Conservation (phyloP, 495 filamentous ascomycete species). For the Daldinia caldariorum region DNA sequence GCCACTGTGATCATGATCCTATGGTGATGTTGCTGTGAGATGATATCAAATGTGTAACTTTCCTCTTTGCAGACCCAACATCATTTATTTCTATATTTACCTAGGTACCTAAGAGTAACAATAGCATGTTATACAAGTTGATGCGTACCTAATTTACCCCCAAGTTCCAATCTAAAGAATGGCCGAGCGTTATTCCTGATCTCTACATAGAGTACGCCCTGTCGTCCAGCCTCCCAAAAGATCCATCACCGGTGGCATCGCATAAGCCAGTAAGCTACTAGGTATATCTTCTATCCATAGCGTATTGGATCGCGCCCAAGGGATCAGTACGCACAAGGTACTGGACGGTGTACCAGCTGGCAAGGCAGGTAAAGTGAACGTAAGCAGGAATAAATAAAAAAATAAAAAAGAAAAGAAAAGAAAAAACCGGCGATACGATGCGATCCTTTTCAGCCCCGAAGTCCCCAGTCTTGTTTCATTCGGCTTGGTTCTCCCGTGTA, state of each 20-base stretch:
- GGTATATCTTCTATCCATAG: not conserved
- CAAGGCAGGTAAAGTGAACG: not conserved
- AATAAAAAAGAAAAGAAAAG: no score
- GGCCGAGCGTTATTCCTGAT: not conserved
- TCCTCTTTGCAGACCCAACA: no score
- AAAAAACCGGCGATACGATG: conserved; percentile 20
- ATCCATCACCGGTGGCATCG: conserved; percentile 3
- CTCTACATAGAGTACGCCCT: not conserved
- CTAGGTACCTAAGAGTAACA: no score
- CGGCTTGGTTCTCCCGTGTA: not conserved
- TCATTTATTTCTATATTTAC: no score
- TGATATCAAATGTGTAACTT: not conserved
- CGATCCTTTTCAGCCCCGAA: not conserved
- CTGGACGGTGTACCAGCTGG: not conserved
- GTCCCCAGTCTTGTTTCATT: conserved; percentile 12
- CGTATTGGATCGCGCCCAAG: conserved; percentile 1
- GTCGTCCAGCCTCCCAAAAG: conserved; percentile 1
- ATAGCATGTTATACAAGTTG: not conserved
- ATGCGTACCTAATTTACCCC: not conserved
- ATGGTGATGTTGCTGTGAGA: conserved; percentile 21
- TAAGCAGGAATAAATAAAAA: not conserved
- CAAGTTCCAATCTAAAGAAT: not conserved
- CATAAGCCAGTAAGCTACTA: not conserved
- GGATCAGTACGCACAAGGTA: not conserved
- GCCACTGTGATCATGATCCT: conserved; percentile 18